Evolutionary conservation across 2,329 filamentous ascomycete genomes (phyloP), one percentile per base, ranked within the genome.

Genomic region (Tolypocladium guangdongense): DNA sequence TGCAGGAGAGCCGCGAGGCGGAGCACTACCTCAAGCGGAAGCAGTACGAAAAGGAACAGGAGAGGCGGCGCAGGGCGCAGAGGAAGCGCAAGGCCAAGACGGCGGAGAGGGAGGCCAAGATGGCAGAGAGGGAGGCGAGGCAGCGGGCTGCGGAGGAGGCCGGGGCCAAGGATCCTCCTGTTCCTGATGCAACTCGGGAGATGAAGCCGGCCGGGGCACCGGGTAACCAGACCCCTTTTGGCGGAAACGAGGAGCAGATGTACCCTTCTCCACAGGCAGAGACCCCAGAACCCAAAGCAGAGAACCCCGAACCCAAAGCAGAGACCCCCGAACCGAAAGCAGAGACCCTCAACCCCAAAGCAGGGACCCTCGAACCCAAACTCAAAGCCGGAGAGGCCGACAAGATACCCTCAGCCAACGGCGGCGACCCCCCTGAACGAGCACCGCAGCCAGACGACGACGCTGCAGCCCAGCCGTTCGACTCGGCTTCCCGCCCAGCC

Each of bases 61-160:
- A 58, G 18, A 59, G 49, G 27, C 52, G 54, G 4, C 49, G 58
- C 60, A 85, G 82, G 63, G 89, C 88, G 66, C 90, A 88, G 71
- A 92, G 89, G 68, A 90, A 87, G 71, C 88, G 86, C 74, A 90
- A 88, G 77, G 78, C 80, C 33, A 87, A 84, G 68, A 88, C 88
- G 72, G 80, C 84, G 7, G 60, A 72, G 55, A 67, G 71, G 48
- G 36, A 52, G 8, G 52, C 48, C 27, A 27, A 27, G 27, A 27
- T 27, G 27, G 27, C 6, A 6, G 27, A 27, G 27, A 27, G 27
- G 27, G 27, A 27, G 27, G 27, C 3, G 27, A 3, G 27, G 27
- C 27, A 27, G 27, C 27, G 27, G n/a, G n/a, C n/a, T 37, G 50
- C 49, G 16, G 59, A 59, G 18, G 27, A 11, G 16, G 27, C 27